A percentile compares a stretch with the other conserved stretches of the same genome.
Evolutionary conservation across 441 rosid genomes (phyloP).

Genomic region (Gossypium aridum): DNA sequence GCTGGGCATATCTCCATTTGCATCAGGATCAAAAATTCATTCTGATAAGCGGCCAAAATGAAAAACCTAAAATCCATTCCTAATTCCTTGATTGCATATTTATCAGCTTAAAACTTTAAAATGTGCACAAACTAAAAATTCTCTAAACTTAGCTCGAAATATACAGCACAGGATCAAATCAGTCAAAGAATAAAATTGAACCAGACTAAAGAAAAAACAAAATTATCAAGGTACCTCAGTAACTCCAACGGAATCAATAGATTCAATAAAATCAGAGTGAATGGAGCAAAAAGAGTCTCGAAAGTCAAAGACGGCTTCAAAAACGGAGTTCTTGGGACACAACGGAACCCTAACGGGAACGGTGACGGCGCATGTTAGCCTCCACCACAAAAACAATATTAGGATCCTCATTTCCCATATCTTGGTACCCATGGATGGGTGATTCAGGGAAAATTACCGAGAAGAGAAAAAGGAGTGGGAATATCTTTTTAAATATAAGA

Average conservation of each 20-base stretch:
- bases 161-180: background rate
- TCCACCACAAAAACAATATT: constrained; percentile 30
- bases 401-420: constrained; percentile 42
- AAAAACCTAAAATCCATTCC: background rate
- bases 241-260: constrained; percentile 34
- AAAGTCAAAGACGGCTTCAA: constrained; percentile 49
- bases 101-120: background rate
- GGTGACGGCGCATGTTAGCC: constrained; percentile 22
- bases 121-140: background rate
- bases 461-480: background rate
- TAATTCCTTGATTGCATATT: background rate
- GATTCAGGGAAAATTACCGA: background rate
- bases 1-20: background rate
- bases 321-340: constrained; percentile 34
- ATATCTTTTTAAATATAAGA: background rate
- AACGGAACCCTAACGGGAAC: constrained; percentile 28
- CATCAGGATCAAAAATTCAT: background rate
- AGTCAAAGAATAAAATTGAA: background rate
- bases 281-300: constrained; percentile 33
- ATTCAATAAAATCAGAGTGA: constrained; percentile 18
- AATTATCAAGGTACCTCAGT: constrained; percentile 51
- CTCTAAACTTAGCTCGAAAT: background rate
- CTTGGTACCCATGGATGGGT: constrained; percentile 26
- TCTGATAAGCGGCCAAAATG: background rate
- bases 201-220: background rate